A percentile compares a stretch with the other conserved stretches of the same genome.
phyloP scores from a whole-genome alignment of 2,329 filamentous ascomycete species.

The Coniochaeta sp. region DNA sequence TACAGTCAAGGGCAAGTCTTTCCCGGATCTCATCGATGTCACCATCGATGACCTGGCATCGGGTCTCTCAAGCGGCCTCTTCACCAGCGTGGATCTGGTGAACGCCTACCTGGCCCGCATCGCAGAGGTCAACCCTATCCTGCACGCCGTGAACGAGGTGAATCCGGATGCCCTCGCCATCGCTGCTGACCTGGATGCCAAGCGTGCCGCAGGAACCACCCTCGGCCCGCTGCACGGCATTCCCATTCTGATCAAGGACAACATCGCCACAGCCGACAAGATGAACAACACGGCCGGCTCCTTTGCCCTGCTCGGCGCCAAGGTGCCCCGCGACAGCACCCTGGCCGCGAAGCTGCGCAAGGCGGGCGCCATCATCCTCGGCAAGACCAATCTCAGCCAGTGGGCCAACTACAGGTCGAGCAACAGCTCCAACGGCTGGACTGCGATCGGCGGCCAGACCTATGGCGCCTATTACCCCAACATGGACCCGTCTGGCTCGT shows the following conservation, averaged over 20 bases:
- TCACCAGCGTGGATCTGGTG: slow-evolving; percentile 29
- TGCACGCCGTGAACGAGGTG: slow-evolving; percentile 4
- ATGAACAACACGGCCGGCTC: slow-evolving; percentile 61
- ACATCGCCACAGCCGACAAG: slow-evolving; percentile 55
- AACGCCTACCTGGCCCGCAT: slow-evolving; percentile 16
- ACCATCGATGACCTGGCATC: slow-evolving; percentile 6
- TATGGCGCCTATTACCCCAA: slow-evolving; percentile 51
- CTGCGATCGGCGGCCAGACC: slow-evolving; percentile 52
- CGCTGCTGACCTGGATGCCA: background rate
- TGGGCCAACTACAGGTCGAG: slow-evolving; percentile 55
- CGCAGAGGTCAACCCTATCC: slow-evolving; percentile 3
- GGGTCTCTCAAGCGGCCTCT: slow-evolving; percentile 3
- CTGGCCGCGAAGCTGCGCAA: slow-evolving; percentile 51
- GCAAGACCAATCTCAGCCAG: slow-evolving; percentile 57
- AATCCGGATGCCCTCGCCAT: slow-evolving; percentile 18
- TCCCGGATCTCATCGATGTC: slow-evolving; percentile 1
- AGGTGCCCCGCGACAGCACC: slow-evolving; percentile 47
- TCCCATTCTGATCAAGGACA: slow-evolving; percentile 60
- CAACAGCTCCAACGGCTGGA: slow-evolving; percentile 56
- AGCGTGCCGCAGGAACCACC: background rate
- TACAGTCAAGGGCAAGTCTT: background rate
- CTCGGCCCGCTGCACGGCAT: slow-evolving; percentile 40
- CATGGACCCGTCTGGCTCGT: slow-evolving; percentile 52
- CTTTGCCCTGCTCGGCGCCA: slow-evolving; percentile 52
- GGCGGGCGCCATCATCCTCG: slow-evolving; percentile 56